Conservation (phyloP, 805 yeast genomes). For the Candida jianshihensis region DNA sequence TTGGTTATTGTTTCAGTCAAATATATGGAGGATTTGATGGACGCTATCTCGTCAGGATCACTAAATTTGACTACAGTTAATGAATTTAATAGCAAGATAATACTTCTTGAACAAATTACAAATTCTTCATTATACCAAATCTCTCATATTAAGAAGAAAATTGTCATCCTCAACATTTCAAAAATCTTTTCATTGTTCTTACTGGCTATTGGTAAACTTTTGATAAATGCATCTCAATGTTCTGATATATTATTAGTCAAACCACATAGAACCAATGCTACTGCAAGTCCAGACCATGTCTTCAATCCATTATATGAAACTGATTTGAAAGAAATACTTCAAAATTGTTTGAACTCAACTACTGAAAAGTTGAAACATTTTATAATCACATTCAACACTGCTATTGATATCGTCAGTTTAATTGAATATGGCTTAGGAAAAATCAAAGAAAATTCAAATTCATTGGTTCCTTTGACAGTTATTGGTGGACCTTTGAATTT, state of each 20-base stretch:
- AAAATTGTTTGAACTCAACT: conserved; percentile 11
- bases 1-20: conserved; percentile 23
- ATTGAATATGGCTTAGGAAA: conserved; percentile 35
- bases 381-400: conserved; percentile 23
- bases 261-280: conserved; percentile 24
- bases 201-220: conserved; percentile 21
- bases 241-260: conserved; percentile 30
- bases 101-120: conserved; percentile 15
- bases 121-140: conserved; percentile 16
- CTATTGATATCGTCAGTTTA: conserved; percentile 26
- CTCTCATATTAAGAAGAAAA: conserved; percentile 20
- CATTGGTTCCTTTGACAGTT: conserved; percentile 17
- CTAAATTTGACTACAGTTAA: conserved; percentile 20
- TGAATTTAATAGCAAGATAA: conserved; percentile 21
- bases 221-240: conserved; percentile 26
- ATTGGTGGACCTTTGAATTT: conserved; percentile 26
- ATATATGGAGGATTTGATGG: conserved; percentile 29
- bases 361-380: conserved; percentile 26
- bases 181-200: conserved; percentile 28
- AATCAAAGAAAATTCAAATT: conserved; percentile 19
- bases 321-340: conserved; percentile 14
- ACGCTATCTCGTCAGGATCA: conserved; percentile 22
- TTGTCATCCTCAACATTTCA: conserved; percentile 29
- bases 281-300: conserved; percentile 21
- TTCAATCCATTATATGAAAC: conserved; percentile 20